A percentile compares a stretch with the other conserved stretches of the same genome.
phyloP scores from a whole-genome alignment of 108 stramenopile genomes.

The Skeletonema menzelii region DNA sequence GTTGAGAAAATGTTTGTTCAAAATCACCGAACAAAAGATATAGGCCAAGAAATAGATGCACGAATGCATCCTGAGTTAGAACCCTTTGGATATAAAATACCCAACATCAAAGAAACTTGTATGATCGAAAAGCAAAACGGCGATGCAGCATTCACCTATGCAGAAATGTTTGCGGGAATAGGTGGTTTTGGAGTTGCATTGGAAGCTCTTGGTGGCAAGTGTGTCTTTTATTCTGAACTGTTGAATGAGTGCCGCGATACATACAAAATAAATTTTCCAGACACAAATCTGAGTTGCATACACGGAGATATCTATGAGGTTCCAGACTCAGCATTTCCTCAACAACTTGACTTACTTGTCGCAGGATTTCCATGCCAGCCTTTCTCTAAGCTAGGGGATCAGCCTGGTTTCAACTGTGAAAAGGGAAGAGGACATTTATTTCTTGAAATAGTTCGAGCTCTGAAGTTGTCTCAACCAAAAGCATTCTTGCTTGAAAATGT shows the following conservation, averaged over 20 bases:
- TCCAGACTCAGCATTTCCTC: slow-evolving; percentile 35
- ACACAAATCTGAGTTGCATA: slow-evolving; percentile 33
- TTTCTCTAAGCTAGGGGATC: slow-evolving; percentile 57
- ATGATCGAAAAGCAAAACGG: neutral
- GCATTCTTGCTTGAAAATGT: slow-evolving; percentile 85
- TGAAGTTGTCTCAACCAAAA: slow-evolving; percentile 61
- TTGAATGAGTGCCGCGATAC: slow-evolving; percentile 55
- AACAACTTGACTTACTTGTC: slow-evolving; percentile 55
- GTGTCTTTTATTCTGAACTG: slow-evolving; percentile 76
- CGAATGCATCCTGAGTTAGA: slow-evolving; percentile 40
- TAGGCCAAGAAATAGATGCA: slow-evolving; percentile 31
- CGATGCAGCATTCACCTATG: slow-evolving; percentile 60
- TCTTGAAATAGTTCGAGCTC: slow-evolving; percentile 69
- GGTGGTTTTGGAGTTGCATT: slow-evolving; percentile 87
- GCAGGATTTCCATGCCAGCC: slow-evolving; percentile 88
- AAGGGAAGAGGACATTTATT: slow-evolving; percentile 69
- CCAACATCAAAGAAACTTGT: slow-evolving; percentile 11
- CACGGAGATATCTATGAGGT: slow-evolving; percentile 66
- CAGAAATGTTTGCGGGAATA: slow-evolving; percentile 79
- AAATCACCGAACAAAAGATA: slow-evolving; percentile 32
- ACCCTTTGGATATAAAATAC: slow-evolving; percentile 15
- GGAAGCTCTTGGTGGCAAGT: slow-evolving; percentile 74
- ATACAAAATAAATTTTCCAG: slow-evolving; percentile 61
- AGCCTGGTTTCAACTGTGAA: slow-evolving; percentile 67
- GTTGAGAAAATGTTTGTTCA: slow-evolving; percentile 37